A percentile compares a stretch with the other conserved stretches of the same genome.
These are phyloP conservation scores for Gynostemma pentaphyllum DNA, from an alignment of 306 rosid species.

Conservation along the genomic window DNA sequence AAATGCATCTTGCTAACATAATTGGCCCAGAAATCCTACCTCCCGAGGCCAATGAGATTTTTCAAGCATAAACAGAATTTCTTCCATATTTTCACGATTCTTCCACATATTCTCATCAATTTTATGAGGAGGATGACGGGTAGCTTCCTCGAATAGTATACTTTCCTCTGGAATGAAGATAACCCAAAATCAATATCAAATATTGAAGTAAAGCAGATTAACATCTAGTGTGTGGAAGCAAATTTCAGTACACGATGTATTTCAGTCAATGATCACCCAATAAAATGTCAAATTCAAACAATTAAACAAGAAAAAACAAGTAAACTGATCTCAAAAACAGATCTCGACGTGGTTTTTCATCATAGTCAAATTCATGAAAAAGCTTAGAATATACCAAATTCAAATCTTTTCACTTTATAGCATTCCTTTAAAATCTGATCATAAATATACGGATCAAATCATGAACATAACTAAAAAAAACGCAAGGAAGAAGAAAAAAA, in stretches of 20 bases:
- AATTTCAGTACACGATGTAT: neutral
- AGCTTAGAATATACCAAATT: neutral
- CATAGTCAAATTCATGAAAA: neutral
- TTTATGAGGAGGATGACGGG: constrained; percentile 67
- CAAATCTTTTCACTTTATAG: neutral
- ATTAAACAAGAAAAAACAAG: neutral
- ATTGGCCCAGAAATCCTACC: constrained; percentile 31
- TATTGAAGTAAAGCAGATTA: neutral
- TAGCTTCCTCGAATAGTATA: constrained; percentile 38
- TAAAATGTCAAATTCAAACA: neutral
- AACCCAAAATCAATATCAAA: neutral
- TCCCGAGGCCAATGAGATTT: constrained; percentile 51
- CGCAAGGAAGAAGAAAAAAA: neutral
- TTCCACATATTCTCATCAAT: constrained; percentile 98
- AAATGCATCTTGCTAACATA: neutral
- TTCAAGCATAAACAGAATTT: constrained; percentile 58
- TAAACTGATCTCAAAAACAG: neutral
- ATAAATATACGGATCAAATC: neutral
- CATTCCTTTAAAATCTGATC: neutral
- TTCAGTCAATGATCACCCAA: neutral
- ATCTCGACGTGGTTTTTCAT: neutral
- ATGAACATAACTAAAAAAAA: neutral
- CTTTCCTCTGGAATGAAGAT: constrained; percentile 33
- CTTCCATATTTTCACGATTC: constrained; percentile 88
- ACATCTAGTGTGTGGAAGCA: neutral